Conservation (phyloP, 768 basidiomycete species). For the Hericium erinaceus region DNA sequence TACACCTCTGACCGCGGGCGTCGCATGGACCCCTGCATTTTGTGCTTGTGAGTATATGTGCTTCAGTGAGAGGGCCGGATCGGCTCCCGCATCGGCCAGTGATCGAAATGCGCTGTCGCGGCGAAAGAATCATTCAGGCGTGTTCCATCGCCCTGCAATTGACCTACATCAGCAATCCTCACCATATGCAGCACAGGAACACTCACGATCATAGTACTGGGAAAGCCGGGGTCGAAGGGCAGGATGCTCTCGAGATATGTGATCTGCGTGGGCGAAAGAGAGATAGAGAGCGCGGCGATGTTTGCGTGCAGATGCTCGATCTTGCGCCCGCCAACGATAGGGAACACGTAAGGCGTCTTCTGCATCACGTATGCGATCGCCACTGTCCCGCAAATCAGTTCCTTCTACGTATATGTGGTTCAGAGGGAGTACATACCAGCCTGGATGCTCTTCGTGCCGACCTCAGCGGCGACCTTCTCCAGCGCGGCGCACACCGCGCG, state of each 20-base stretch:
- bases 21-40: no score
- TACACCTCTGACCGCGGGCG: no score
- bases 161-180: background rate
- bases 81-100: constrained; percentile 10
- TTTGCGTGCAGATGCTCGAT: constrained; percentile 41
- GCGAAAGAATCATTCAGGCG: background rate
- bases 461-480: constrained; percentile 25
- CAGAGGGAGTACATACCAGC: background rate
- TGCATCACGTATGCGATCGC: constrained; percentile 47
- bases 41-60: no score
- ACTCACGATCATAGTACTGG: constrained; percentile 24
- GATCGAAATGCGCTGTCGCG: background rate
- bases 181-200: background rate
- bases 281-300: constrained; percentile 39
- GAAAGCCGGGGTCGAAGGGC: constrained; percentile 41
- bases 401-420: no score
- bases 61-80: constrained; percentile 6
- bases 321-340: constrained; percentile 32
- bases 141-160: background rate
- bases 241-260: constrained; percentile 31
- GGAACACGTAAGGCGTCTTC: constrained; percentile 29
- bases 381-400: constrained; percentile 20
- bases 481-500: background rate
- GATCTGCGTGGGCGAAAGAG: constrained; percentile 35
- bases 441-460: constrained; percentile 23